Percentiles rank a stretch among this genome's conserved stretches.
phyloP scores from a whole-genome alignment of 768 basidiomycete species.

The Sarcodon sp. region DNA sequence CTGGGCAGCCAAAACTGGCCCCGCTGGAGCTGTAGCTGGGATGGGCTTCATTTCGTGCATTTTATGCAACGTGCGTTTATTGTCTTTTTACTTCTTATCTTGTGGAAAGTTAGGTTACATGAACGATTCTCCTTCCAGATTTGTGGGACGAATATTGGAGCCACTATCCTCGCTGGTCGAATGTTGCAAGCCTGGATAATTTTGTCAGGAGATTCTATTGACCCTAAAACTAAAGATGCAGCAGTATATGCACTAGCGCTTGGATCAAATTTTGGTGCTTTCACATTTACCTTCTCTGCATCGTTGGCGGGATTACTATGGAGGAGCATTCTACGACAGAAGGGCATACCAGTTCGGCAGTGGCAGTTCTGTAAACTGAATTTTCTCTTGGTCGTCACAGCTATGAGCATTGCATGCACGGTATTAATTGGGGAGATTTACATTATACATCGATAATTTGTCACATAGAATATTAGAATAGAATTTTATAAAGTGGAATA shows the following conservation, averaged over 20 bases:
- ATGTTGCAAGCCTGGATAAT: constrained; percentile 38
- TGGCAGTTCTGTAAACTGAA: constrained; percentile 66
- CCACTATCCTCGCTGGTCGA: constrained; percentile 80
- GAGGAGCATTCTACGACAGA: constrained; percentile 61
- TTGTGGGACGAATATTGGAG: constrained; percentile 84
- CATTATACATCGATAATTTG: constrained; percentile 5
- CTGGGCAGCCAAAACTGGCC: constrained; percentile 24
- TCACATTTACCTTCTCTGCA: constrained; percentile 80
- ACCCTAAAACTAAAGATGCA: constrained; percentile 10
- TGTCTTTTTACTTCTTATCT: not conserved
- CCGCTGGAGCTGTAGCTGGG: constrained; percentile 25
- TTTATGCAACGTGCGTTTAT: constrained; percentile 45
- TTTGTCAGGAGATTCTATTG: constrained; percentile 3
- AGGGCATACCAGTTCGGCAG: constrained; percentile 50
- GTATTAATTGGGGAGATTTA: constrained; percentile 67
- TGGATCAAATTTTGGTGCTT: constrained; percentile 83
- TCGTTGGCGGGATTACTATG: constrained; percentile 85
- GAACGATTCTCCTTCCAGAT: constrained; percentile 16
- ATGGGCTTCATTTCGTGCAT: constrained; percentile 63
- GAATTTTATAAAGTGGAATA: too few relatives aligned
- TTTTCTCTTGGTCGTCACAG: constrained; percentile 53
- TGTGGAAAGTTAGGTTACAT: not conserved
- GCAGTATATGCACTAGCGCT: constrained; percentile 54
- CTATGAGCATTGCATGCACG: constrained; percentile 48
- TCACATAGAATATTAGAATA: not conserved